Conservation (phyloP, 257 asterid species). For the Pogostemon cablin region DNA sequence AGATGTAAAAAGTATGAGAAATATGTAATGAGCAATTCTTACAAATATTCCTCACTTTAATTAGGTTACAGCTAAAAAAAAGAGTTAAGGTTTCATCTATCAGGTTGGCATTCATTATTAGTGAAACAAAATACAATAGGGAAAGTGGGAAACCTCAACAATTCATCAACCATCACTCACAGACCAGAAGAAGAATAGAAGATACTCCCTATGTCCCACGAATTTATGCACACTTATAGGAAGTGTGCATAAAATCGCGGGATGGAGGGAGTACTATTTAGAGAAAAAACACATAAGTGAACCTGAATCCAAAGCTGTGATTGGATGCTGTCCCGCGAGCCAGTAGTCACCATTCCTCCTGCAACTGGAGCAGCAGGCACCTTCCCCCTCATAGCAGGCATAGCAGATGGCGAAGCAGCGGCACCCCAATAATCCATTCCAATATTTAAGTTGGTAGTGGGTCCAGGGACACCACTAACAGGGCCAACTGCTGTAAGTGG, state of each 20-base stretch:
- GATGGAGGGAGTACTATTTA: not conserved
- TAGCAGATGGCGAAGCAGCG: constrained; percentile 55
- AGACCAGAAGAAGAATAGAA: constrained; percentile 5
- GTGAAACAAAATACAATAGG: not conserved
- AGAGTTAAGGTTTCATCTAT: not conserved
- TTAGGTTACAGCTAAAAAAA: not conserved
- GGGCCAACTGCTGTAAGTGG: constrained; percentile 65
- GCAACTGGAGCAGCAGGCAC: constrained; percentile 63
- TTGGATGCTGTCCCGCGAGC: constrained; percentile 68
- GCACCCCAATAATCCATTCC: constrained; percentile 94
- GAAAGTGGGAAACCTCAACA: not conserved
- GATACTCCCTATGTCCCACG: too few species aligned
- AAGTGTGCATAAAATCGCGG: too few species aligned
- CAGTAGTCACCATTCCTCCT: constrained; percentile 61
- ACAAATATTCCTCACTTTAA: not conserved
- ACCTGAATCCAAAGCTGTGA: constrained; percentile 85
- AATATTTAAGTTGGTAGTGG: constrained; percentile 83
- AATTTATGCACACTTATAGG: too few species aligned
- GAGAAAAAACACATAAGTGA: constrained; percentile 22
- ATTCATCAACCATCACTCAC: constrained; percentile 4
- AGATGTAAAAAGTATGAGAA: constrained; percentile 18
- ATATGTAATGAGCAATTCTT: constrained; percentile 6
- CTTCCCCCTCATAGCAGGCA: constrained; percentile 73
- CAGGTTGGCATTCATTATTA: not conserved
- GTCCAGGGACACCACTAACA: constrained; percentile 73